phyloP scores from a whole-genome alignment of 768 basidiomycete species.

The Ramaria sp. region DNA sequence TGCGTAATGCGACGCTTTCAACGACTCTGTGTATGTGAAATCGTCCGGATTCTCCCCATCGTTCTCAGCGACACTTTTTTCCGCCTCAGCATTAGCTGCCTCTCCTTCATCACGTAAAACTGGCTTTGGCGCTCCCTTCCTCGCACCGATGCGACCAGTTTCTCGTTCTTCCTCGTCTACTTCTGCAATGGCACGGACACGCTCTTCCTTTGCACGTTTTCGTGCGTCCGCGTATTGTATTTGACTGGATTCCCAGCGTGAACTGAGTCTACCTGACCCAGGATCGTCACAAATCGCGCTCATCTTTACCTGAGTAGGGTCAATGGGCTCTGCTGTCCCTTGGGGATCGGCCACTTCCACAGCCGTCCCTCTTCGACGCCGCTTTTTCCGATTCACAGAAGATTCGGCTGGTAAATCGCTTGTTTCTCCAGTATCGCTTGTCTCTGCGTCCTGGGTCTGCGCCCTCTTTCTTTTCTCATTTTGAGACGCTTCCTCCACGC shows the following conservation, averaged over 20 bases:
- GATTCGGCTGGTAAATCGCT: not conserved
- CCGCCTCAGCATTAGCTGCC: conserved; percentile 14
- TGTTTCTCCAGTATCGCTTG: not conserved
- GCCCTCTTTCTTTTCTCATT: not conserved
- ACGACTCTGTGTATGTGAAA: conserved; percentile 58
- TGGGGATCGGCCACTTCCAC: not conserved
- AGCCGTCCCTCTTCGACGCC: not conserved
- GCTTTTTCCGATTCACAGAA: not conserved
- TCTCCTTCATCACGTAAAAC: conserved; percentile 20
- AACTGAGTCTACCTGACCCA: conserved; percentile 70
- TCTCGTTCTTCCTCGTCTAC: conserved; percentile 18
- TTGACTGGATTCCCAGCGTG: conserved; percentile 62
- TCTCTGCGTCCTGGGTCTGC: not conserved
- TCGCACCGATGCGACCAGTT: not conserved
- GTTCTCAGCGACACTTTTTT: conserved; percentile 22
- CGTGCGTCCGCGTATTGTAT: conserved; percentile 54
- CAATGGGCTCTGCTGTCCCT: conserved; percentile 24
- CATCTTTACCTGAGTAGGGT: conserved; percentile 81
- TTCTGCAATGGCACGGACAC: conserved; percentile 54
- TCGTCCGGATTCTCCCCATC: conserved; percentile 36
- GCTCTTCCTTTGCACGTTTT: conserved; percentile 54
- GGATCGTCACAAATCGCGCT: conserved; percentile 66
- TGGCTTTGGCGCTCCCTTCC: not conserved
- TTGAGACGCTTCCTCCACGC: not conserved
- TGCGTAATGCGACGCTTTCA: conserved; percentile 63